Base-by-base conservation (phyloP, 208 protist species). In the Strigomonas culicis region DNA sequence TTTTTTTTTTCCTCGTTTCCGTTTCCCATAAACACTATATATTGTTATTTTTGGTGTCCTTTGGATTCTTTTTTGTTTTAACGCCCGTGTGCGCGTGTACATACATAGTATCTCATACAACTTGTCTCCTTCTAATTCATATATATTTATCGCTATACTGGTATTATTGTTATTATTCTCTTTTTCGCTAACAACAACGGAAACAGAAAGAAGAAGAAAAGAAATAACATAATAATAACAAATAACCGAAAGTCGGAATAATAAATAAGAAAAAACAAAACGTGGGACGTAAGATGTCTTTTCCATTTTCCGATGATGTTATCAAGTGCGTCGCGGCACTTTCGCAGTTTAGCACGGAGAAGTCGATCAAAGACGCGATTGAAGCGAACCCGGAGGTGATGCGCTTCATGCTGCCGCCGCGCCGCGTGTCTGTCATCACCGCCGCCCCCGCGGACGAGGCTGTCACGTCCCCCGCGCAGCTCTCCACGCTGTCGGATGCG, bases 311-410 rank as follows among this genome's bases (percentile, higher is more conserved):
- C 10, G 76, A 90, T 52, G 82, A 90, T 22, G 88, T 90, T 6
- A 52, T 91, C 46, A 41, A 80, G 32, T 80, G 84, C 32, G 69
- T 90, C 46, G 63, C 77, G 31, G 52, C 71, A 24, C 79, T 94
- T 41, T 82, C 78, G 57, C 64, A 78, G 58, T 75, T 70, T 19
- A 74, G 75, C 49, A 81, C 84, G 1, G 67, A 65, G 32, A 31
- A 77, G n/a, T 59, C 82, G 41, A 72, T 94, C n/a, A 77, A 73
- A 19, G 74, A 71, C 13, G 88, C 88, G 2, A 58, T 94, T 21
- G 4, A 22, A 6, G 61, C 59, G 8, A 74, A 81, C 43, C 7
- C 57, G 10, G 72, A 72, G 0, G 72, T 77, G 13, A 21, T 63
- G 47, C 34, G 11, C 52, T 81, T 85, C 13, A 44, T 2, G 1